A percentile compares a stretch with the other conserved stretches of the same genome.
phyloP scores from a whole-genome alignment of 257 asterid species.

The Linaria vulgaris region DNA sequence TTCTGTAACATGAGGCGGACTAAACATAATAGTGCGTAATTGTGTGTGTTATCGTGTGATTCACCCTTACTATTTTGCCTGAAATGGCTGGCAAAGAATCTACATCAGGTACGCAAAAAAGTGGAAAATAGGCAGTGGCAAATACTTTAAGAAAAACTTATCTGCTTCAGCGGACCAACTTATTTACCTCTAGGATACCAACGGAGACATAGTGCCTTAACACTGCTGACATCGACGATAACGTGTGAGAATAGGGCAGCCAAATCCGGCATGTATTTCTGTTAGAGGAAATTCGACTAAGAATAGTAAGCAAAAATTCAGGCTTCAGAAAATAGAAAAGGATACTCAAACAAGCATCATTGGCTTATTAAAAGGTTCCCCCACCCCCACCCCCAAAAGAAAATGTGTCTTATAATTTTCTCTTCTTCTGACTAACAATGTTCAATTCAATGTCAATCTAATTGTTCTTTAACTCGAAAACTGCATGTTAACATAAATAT shows the following conservation, averaged over 20 bases:
- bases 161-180: slow-evolving; percentile 20
- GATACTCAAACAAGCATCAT: neutral
- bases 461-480: slow-evolving; percentile 10
- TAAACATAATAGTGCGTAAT: too few species aligned
- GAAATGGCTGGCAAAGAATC: too few species aligned
- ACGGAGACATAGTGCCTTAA: slow-evolving; percentile 78
- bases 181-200: slow-evolving; percentile 92
- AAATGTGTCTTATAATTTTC: too few species aligned
- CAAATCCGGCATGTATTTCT: slow-evolving; percentile 95
- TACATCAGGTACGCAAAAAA: too few species aligned
- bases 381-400: too few species aligned
- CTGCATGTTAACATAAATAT: neutral
- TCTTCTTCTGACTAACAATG: too few species aligned
- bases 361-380: too few species aligned
- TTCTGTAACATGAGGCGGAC: too few species aligned
- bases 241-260: slow-evolving; percentile 86
- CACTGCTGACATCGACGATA: slow-evolving; percentile 91
- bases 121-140: neutral
- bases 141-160: neutral
- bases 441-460: neutral
- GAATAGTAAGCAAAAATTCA: neutral
- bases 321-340: neutral
- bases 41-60: too few species aligned
- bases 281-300: slow-evolving; percentile 29
- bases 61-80: too few species aligned